Evolutionary conservation across 495 filamentous ascomycete genomes (phyloP), one percentile per base, ranked within the genome.

Genomic region (Astrothelium subdiscretum): DNA sequence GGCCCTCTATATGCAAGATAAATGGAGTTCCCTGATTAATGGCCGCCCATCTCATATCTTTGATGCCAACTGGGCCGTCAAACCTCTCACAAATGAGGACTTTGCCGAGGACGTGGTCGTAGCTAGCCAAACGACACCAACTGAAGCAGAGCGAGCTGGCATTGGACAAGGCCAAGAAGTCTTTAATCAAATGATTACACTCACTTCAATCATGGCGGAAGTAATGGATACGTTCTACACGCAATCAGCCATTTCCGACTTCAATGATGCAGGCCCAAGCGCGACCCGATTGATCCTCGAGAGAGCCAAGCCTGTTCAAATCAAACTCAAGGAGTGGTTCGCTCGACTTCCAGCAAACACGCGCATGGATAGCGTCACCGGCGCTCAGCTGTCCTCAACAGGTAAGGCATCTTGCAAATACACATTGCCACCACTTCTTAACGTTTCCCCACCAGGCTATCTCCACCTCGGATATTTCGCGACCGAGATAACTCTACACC

Each of bases 1-100:
- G 90, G 91, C 89, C 2, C 76, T 96, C 63, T 96, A 90, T 69
- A 89, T 91, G 85, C 88, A 95, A 69, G 91, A 96, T 69, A 95
- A 94, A 76, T 96, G 91, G 91, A 87, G 87, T 40, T 87, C 88
- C 29, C 75, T 96, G n/a, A 84, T 91, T 27, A 84, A 91, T 67
- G 90, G 91, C 26, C 84, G 90, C 10, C 91, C 91, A 2, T 90
- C 90, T 10, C 91, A 91, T 69, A 90, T 91, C 66, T 87, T 87
- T 61, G 76, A 80, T 40, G 82, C 85, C 40, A 91, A 95, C 71
- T 95, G 90, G 90, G 89, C 86, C 24, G 91, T 95, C 10, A 82
- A 83, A 62, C 75, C 81, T 18, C 76, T 94, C 43, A 80, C 78
- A 18, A 76, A 80, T 31, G 80, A 82, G 27, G 90, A 95, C 72